Evolutionary conservation across 805 yeast genomes (phyloP), one percentile per base, ranked within the genome.

Genomic region (Blastobotrys chiropterorum): DNA sequence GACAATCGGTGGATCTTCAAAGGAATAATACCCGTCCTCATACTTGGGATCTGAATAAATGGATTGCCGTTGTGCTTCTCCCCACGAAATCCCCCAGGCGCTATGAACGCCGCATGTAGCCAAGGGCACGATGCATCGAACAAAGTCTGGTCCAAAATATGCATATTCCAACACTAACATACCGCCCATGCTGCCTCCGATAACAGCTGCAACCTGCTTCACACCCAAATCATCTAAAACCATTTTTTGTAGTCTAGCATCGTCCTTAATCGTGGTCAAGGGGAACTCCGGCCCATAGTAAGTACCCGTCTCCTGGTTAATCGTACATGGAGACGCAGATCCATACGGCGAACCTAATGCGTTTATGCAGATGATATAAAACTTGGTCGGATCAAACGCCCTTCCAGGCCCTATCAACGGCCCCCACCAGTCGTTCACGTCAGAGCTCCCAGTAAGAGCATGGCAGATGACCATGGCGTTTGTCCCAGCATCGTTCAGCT

Each of bases 131-230:
- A 86, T 73, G 42, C 78, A 73, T 53, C 77, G 77, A 34, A 94
- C 95, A 64, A 80, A 94, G 1, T 75, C 77, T 1, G 73, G 66
- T 2, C 85, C 85, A 51, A 80, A 83, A 65, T 79, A 88, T 2
- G 90, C 80, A 78, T 88, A 94, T 67, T 94, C 99, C 60, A 94
- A 72, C 0, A 90, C 89, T 44, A 90, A 72, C 98, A 94, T 94
- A 16, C 99, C 99, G 42, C 99, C 99, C 99, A 94, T 94, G 21
- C 98, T 90, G 0, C 99, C 99, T 40, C 99, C 99, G 52, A 94
- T 80, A 15, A 86, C 95, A 48, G 84, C 79, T 1, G 97, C 97
- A 26, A 92, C 73, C 52, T 82, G 78, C 49, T 76, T 77, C n/a
- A 94, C 88, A 0, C 88, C 90, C 45, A 94, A 69, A 3, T 83